Conservation (phyloP, 768 basidiomycete species). For the Cubamyces lactineus region DNA sequence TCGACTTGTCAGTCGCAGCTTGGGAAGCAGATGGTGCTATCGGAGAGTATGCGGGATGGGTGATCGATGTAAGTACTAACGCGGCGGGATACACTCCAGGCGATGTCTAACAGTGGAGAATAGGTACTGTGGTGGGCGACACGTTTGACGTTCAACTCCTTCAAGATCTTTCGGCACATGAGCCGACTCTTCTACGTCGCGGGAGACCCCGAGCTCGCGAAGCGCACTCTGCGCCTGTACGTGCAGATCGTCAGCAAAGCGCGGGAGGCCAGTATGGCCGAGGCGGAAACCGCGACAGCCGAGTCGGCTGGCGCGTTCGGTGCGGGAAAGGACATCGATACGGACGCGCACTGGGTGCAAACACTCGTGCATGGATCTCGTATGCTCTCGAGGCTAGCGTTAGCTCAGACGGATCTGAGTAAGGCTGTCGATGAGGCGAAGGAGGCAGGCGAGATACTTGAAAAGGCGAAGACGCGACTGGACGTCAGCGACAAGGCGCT, state of each 20-base stretch:
- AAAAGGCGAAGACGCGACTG: constrained; percentile 61
- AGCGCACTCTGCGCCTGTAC: constrained; percentile 79
- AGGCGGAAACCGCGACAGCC: constrained; percentile 30
- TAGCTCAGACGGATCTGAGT: constrained; percentile 29
- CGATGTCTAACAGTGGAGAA: background rate
- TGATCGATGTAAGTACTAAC: constrained; percentile 81
- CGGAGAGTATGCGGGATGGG: constrained; percentile 71
- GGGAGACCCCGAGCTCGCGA: constrained; percentile 64
- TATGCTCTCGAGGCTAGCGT: constrained; percentile 65
- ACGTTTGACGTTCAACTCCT: constrained; percentile 91
- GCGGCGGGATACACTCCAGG: background rate
- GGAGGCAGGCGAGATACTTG: constrained; percentile 64
- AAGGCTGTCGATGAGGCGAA: constrained; percentile 54
- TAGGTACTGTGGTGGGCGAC: constrained; percentile 95
- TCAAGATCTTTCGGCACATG: constrained; percentile 83
- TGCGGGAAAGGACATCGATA: constrained; percentile 52
- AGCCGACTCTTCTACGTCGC: constrained; percentile 68
- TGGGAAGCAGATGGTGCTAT: constrained; percentile 78
- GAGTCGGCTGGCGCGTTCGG: constrained; percentile 20
- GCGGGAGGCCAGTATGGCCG: constrained; percentile 58
- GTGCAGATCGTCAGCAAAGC: constrained; percentile 85
- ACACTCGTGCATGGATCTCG: constrained; percentile 77
- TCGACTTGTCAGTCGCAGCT: constrained; percentile 75
- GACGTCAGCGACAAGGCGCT: constrained; percentile 52
- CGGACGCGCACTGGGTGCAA: constrained; percentile 72